Conservation (phyloP, 306 rosid genomes). For the Cicer judaicum region DNA sequence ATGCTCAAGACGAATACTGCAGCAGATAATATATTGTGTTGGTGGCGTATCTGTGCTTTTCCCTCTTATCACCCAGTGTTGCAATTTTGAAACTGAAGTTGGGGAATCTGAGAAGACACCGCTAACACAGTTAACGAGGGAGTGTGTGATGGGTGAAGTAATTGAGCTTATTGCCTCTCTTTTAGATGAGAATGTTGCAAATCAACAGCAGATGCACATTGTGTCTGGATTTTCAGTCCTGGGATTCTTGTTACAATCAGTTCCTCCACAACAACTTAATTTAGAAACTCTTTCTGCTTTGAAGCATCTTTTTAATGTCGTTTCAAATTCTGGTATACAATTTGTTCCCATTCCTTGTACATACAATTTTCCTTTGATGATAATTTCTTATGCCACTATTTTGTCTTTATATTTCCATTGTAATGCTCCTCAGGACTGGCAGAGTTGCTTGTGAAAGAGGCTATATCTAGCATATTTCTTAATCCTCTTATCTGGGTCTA, state of each 20-base stretch:
- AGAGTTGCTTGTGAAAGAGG: conserved; percentile 83
- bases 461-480: conserved; percentile 84
- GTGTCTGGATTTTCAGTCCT: conserved; percentile 93
- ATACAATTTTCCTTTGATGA: conserved; percentile 39
- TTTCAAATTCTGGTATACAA: conserved; percentile 73
- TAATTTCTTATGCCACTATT: conserved; percentile 24
- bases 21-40: conserved; percentile 92
- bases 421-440: conserved; percentile 61
- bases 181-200: conserved; percentile 87
- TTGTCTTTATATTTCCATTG: conserved; percentile 35
- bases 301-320: conserved; percentile 78
- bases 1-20: conserved; percentile 91
- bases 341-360: conserved; percentile 36
- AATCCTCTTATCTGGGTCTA: conserved; percentile 88
- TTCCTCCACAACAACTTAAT: conserved; percentile 80
- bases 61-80: conserved; percentile 82
- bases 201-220: conserved; percentile 98
- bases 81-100: conserved; percentile 66
- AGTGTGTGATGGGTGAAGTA: conserved; percentile 76
- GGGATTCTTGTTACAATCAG: conserved; percentile 93
- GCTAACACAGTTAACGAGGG: conserved; percentile 53
- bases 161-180: conserved; percentile 91
- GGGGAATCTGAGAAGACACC: conserved; percentile 52
- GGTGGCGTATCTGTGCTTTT: conserved; percentile 97
- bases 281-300: conserved; percentile 87